A percentile compares a stretch with the other conserved stretches of the same genome.
These are phyloP conservation scores for Avena eriantha DNA, from an alignment of 176 grass and related monocot genomes.

Conservation along the genomic window DNA sequence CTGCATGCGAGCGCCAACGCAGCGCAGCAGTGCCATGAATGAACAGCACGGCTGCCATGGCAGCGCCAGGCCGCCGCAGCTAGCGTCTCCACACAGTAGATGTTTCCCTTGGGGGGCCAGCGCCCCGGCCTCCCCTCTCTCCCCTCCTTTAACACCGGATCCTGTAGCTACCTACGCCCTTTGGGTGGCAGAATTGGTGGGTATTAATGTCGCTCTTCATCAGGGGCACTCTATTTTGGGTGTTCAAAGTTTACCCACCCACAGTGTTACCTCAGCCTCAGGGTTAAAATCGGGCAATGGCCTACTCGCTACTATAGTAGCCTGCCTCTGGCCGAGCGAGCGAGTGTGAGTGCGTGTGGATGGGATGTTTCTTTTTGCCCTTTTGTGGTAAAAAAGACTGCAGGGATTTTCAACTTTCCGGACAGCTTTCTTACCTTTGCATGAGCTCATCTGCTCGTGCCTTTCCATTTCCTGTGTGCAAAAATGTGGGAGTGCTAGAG, in stretches of 20 bases:
- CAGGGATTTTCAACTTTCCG: background rate
- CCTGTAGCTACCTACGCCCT: background rate
- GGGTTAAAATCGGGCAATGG: slow-evolving; percentile 28
- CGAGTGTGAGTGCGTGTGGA: slow-evolving; percentile 3
- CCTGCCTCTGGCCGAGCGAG: background rate
- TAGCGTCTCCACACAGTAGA: slow-evolving; percentile 14
- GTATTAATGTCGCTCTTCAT: slow-evolving; percentile 22
- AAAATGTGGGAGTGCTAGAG: background rate
- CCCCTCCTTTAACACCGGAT: background rate
- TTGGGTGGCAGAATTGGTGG: slow-evolving; percentile 1
- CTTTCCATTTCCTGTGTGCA: background rate
- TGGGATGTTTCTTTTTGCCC: slow-evolving; percentile 12
- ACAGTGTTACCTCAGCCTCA: background rate
- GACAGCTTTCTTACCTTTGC: background rate
- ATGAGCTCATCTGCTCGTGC: background rate
- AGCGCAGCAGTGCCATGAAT: slow-evolving; percentile 43
- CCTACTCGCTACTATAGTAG: background rate
- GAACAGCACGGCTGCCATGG: slow-evolving; percentile 48
- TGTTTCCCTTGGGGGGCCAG: slow-evolving; percentile 14
- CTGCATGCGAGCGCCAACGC: background rate
- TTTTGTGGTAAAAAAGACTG: background rate
- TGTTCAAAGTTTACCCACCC: background rate
- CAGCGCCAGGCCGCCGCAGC: slow-evolving; percentile 39
- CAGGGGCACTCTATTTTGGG: background rate
- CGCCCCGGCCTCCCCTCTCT: background rate